Percentiles rank a stretch among this genome's conserved stretches.
Conservation (phyloP, 495 filamentous ascomycete genomes). For the Pseudevernia furfuracea region DNA sequence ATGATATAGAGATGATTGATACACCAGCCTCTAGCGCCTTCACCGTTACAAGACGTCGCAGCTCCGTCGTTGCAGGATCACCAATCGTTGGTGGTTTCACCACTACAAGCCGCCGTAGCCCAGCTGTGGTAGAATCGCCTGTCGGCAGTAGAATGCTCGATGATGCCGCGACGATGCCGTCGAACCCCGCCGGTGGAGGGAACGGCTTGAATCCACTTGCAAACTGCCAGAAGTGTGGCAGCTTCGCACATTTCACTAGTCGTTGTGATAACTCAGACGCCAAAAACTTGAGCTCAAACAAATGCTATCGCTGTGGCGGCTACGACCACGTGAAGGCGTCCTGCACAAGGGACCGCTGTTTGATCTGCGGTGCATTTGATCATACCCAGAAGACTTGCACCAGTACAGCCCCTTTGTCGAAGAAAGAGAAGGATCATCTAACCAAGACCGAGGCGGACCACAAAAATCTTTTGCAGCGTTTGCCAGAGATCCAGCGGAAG, state of each 20-base stretch:
- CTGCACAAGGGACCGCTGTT: slow-evolving; percentile 40
- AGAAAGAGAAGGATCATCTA: slow-evolving; percentile 32
- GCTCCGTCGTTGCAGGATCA: slow-evolving; percentile 26
- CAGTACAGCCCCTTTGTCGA: slow-evolving; percentile 31
- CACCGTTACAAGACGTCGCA: slow-evolving; percentile 25
- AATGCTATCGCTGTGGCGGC: slow-evolving; percentile 41
- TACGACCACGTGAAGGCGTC: slow-evolving; percentile 34
- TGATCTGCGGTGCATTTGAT: slow-evolving; percentile 42
- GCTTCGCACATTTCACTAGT: slow-evolving; percentile 39
- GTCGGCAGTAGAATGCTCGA: neutral
- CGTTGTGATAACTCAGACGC: slow-evolving; percentile 44
- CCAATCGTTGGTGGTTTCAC: neutral
- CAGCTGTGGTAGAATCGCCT: slow-evolving; percentile 23
- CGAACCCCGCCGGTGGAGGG: slow-evolving; percentile 40
- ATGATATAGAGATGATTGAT: slow-evolving; percentile 45
- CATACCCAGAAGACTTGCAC: slow-evolving; percentile 35
- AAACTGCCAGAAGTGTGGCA: slow-evolving; percentile 43
- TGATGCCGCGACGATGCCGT: slow-evolving; percentile 20
- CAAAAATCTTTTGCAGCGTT: slow-evolving; percentile 30
- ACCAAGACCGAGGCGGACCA: slow-evolving; percentile 33
- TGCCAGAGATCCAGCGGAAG: slow-evolving; percentile 35
- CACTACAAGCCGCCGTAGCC: slow-evolving; percentile 27
- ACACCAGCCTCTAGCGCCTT: slow-evolving; percentile 17
- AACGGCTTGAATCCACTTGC: slow-evolving; percentile 39
- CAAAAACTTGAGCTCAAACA: slow-evolving; percentile 32